phyloP scores from a whole-genome alignment of 352 stramenopile species.

The Pythium utonaiense region DNA sequence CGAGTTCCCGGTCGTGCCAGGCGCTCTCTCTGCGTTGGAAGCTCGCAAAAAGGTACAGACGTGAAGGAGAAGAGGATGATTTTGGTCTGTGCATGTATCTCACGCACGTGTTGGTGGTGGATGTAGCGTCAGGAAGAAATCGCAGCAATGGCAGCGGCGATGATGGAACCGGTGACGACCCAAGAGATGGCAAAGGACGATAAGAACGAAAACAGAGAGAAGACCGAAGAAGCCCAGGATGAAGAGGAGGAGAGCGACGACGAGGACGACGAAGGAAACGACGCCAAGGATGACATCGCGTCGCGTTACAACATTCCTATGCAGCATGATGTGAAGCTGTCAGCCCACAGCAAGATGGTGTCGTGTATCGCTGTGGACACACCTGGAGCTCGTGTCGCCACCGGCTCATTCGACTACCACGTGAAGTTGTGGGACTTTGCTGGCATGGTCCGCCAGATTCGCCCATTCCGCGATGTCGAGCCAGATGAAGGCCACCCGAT shows the following conservation, averaged over 20 bases:
- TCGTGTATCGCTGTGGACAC: conserved; percentile 67
- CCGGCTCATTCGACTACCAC: conserved; percentile 81
- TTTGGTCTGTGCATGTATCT: background rate
- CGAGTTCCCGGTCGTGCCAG: background rate
- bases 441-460: conserved; percentile 77
- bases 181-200: background rate
- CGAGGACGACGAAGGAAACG: conserved; percentile 30
- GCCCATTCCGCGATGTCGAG: conserved; percentile 76
- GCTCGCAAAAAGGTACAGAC: conserved; percentile 34
- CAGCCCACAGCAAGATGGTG: conserved; percentile 58
- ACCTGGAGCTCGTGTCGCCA: conserved; percentile 63
- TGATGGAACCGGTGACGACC: conserved; percentile 41
- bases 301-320: conserved; percentile 68
- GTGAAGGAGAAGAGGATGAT: background rate
- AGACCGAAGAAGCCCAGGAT: background rate
- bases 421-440: conserved; percentile 87
- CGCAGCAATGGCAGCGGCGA: conserved; percentile 65
- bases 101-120: background rate
- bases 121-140: conserved; percentile 63
- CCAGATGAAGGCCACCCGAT: conserved; percentile 78
- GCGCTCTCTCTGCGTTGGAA: conserved; percentile 1
- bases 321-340: conserved; percentile 60
- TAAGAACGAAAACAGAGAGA: background rate
- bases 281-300: conserved; percentile 49
- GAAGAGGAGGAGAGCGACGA: conserved; percentile 17